Conservation (phyloP, 371 early-diverging fungal genomes). For the Actinomucor elegans region DNA sequence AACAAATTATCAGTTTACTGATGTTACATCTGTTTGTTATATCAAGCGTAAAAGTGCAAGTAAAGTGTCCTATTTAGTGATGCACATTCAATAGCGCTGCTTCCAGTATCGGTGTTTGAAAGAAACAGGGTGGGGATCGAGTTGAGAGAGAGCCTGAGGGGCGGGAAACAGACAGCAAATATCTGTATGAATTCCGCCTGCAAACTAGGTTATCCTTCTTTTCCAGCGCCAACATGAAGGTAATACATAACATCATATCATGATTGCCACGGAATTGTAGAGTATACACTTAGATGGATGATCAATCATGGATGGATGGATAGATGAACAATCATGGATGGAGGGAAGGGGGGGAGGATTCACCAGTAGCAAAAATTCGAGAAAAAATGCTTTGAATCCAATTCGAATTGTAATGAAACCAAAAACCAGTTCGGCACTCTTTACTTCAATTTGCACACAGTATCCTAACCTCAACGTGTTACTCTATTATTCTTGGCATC, state of each 20-base stretch:
- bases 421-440: too few relatives aligned
- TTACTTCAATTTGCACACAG: too few relatives aligned
- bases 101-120: neutral
- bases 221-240: conserved; percentile 11
- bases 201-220: neutral
- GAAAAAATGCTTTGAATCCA: too few relatives aligned
- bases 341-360: too few relatives aligned
- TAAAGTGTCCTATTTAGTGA: too few relatives aligned
- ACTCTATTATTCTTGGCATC: too few relatives aligned
- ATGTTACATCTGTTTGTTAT: too few relatives aligned
- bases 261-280: neutral
- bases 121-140: neutral
- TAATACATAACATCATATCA: neutral
- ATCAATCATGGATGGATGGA: neutral
- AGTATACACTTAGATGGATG: neutral
- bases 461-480: too few relatives aligned
- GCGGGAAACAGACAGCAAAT: neutral
- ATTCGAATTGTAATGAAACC: too few relatives aligned
- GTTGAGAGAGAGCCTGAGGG: neutral
- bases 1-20: too few relatives aligned
- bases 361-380: too few relatives aligned
- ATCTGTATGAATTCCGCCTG: neutral
- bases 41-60: too few relatives aligned
- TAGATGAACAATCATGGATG: neutral
- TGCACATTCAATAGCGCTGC: conserved; percentile 2